Conservation (phyloP, 2,329 filamentous ascomycete genomes). For the Coniella vitis region DNA sequence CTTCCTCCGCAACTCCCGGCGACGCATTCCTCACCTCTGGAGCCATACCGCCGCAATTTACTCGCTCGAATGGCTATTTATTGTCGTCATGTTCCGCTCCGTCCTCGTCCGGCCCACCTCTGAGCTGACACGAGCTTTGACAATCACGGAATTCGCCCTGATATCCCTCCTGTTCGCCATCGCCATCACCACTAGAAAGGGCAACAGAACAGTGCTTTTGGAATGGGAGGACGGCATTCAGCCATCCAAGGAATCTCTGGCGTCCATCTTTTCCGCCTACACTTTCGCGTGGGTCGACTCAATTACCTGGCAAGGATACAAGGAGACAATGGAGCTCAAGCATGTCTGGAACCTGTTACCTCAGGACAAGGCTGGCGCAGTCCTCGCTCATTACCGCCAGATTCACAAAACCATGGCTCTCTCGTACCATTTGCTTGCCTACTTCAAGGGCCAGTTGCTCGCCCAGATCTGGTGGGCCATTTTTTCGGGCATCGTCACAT, state of each 20-base stretch:
- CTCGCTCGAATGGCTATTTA: slow-evolving; percentile 71
- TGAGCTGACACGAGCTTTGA: slow-evolving; percentile 52
- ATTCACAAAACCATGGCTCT: slow-evolving; percentile 75
- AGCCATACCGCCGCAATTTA: slow-evolving; percentile 89
- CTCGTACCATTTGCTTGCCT: slow-evolving; percentile 72
- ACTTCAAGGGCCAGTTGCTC: slow-evolving; percentile 72
- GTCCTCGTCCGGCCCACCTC: slow-evolving; percentile 71
- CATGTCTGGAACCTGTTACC: slow-evolving; percentile 90
- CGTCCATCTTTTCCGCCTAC: slow-evolving; percentile 79
- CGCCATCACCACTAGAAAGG: slow-evolving; percentile 76
- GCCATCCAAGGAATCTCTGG: slow-evolving; percentile 78
- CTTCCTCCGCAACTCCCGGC: slow-evolving; percentile 57
- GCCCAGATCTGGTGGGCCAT: slow-evolving; percentile 76
- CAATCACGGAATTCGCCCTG: slow-evolving; percentile 68
- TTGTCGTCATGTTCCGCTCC: slow-evolving; percentile 74
- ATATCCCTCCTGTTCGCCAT: slow-evolving; percentile 68
- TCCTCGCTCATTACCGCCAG: slow-evolving; percentile 78
- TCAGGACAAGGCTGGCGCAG: slow-evolving; percentile 76
- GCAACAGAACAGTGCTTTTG: slow-evolving; percentile 80
- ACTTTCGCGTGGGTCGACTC: slow-evolving; percentile 89
- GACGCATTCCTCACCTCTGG: slow-evolving; percentile 70
- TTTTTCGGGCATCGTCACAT: slow-evolving; percentile 75
- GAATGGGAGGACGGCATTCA: slow-evolving; percentile 86
- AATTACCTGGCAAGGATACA: slow-evolving; percentile 85
- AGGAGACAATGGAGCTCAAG: slow-evolving; percentile 70